Evolutionary conservation across 2,329 filamentous ascomycete genomes (phyloP).

Genomic region (Dactylonectria estremocensis): DNA sequence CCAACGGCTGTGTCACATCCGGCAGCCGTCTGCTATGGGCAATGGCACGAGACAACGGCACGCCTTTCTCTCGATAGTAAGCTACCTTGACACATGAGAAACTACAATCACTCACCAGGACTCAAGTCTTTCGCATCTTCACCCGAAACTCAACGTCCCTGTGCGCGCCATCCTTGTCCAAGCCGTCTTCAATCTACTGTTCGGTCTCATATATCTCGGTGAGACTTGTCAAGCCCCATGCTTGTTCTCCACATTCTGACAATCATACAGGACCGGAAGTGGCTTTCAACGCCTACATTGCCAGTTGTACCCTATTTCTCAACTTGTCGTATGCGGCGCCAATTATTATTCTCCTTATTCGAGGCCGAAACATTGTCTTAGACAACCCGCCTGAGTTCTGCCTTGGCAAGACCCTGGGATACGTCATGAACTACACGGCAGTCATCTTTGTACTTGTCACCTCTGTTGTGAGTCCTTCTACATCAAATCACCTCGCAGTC

Average conservation of each 20-base stretch:
- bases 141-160: constrained; percentile 58
- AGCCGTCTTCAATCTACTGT: constrained; percentile 61
- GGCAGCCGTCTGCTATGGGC: constrained; percentile 61
- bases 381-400: constrained; percentile 50
- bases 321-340: constrained; percentile 63
- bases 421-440: constrained; percentile 51
- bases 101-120: neutral
- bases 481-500: neutral
- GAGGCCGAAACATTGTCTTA: constrained; percentile 53
- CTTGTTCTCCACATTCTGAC: neutral
- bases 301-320: constrained; percentile 62
- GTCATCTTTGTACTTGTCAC: constrained; percentile 57
- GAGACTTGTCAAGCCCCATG: neutral
- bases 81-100: neutral
- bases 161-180: constrained; percentile 58
- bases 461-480: constrained; percentile 49
- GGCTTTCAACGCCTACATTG: constrained; percentile 63
- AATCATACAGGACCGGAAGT: constrained; percentile 54
- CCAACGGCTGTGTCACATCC: constrained; percentile 60
- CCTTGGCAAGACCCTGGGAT: constrained; percentile 50
- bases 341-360: constrained; percentile 55
- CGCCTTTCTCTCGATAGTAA: constrained; percentile 50
- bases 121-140: constrained; percentile 52
- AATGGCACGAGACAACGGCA: constrained; percentile 63
- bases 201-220: constrained; percentile 61